phyloP scores from a whole-genome alignment of 805 yeast species.

The Candida gorgasii region DNA sequence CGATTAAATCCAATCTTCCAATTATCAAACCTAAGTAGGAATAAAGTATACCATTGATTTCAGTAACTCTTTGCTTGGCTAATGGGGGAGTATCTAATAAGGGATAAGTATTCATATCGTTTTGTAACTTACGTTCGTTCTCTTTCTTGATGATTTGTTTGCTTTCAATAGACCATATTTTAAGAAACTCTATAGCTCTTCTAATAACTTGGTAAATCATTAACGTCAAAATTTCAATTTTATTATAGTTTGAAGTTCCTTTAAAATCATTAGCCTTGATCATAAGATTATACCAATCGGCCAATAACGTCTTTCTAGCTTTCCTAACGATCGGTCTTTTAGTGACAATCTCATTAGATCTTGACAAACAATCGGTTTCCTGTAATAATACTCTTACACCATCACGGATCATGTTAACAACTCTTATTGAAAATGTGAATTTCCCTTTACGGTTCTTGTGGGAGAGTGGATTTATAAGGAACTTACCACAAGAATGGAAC shows the following conservation, averaged over 20 bases:
- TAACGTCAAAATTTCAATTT: conserved; percentile 61
- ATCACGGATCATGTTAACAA: conserved; percentile 67
- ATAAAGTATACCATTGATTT: conserved; percentile 59
- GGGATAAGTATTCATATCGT: conserved; percentile 44
- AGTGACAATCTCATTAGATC: conserved; percentile 70
- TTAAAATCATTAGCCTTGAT: conserved; percentile 73
- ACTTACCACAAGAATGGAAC: conserved; percentile 64
- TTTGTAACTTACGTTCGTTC: conserved; percentile 33
- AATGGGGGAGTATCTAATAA: conserved; percentile 56
- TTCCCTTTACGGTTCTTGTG: conserved; percentile 38
- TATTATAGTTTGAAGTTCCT: conserved; percentile 57
- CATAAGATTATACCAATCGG: conserved; percentile 81
- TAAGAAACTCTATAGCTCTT: conserved; percentile 63
- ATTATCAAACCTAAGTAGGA: conserved; percentile 65
- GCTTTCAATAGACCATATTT: conserved; percentile 71
- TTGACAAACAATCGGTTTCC: conserved; percentile 70
- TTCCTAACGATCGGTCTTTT: conserved; percentile 60
- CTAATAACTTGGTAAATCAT: conserved; percentile 68
- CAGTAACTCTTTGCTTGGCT: conserved; percentile 63
- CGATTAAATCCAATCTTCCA: conserved; percentile 78
- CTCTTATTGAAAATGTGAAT: conserved; percentile 56
- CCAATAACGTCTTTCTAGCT: conserved; percentile 65
- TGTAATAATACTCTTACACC: conserved; percentile 68
- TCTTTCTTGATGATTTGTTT: conserved; percentile 43
- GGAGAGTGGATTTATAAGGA: conserved; percentile 63